Percentiles rank a stretch among this genome's conserved stretches.
Evolutionary conservation across 139 green algal genomes (phyloP).

Genomic region (Chlorella ohadii): DNA sequence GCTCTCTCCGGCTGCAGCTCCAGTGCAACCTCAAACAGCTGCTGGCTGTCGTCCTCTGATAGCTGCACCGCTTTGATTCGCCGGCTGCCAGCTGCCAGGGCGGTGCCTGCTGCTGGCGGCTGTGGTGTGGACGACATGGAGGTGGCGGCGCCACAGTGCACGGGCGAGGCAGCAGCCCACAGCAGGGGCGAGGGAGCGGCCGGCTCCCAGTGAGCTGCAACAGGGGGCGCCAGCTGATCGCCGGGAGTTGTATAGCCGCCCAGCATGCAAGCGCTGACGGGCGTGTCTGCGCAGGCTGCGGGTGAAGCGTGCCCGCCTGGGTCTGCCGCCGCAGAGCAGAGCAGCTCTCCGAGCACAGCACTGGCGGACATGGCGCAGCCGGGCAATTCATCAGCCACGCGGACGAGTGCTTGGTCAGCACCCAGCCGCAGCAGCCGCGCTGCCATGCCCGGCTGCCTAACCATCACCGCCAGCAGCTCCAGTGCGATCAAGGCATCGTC

Average conservation of each 20-base stretch:
- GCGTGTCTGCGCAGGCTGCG: no score
- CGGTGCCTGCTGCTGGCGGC: no score
- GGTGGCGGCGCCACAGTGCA: neutral
- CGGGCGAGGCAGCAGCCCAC: neutral
- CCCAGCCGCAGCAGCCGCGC: neutral
- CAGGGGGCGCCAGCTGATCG: no score
- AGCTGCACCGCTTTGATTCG: neutral
- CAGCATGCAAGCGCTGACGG: no score
- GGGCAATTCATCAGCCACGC: neutral
- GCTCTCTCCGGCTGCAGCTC: neutral
- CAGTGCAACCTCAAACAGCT: slow-evolving; percentile 9
- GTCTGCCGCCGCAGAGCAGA: neutral
- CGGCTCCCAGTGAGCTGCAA: no score
- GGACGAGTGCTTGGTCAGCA: neutral
- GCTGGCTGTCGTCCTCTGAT: slow-evolving; percentile 8
- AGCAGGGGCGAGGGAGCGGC: neutral
- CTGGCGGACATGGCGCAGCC: neutral
- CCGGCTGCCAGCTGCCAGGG: neutral
- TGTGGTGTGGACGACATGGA: neutral
- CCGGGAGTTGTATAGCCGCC: no score
- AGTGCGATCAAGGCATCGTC: neutral
- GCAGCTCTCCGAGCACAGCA: neutral
- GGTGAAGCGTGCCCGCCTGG: neutral
- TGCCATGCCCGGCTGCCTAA: neutral
- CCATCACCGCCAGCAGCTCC: neutral